Conservation (phyloP, 257 asterid genomes). For the Solanum sparsipilum region DNA sequence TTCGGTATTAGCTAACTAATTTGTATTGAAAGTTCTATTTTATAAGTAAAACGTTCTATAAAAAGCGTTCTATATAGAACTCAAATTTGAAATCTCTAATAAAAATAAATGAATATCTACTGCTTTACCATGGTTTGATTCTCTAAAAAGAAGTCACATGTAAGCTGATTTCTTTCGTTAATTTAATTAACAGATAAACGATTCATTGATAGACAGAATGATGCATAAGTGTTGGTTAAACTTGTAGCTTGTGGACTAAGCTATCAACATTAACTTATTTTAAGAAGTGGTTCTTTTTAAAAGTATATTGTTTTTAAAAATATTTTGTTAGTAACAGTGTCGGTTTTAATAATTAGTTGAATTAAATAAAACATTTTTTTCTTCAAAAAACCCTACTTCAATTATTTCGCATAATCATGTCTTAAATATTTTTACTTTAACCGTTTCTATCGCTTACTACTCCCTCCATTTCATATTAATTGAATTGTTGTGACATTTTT, state of each 20-base stretch:
- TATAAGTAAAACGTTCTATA: no score
- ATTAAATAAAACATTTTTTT: background rate
- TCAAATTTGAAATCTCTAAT: accelerated
- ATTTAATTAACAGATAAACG: background rate
- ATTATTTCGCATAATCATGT: background rate
- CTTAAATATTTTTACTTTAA: background rate
- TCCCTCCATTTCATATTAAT: no score
- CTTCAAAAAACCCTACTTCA: background rate
- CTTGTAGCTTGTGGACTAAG: background rate
- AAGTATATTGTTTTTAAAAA: background rate
- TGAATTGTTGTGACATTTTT: no score
- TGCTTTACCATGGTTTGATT: background rate
- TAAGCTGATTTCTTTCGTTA: background rate
- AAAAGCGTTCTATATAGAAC: no score
- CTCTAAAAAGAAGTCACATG: background rate
- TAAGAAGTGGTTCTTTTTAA: background rate
- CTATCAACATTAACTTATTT: background rate
- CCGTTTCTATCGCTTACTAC: background rate
- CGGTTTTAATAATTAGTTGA: background rate
- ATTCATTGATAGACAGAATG: background rate
- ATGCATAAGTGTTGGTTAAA: background rate
- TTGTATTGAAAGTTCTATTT: background rate
- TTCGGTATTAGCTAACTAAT: accelerated
- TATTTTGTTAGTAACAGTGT: background rate
- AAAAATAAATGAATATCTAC: background rate